Conservation (phyloP, 306 rosid genomes). For the Glycyrrhiza uralensis region DNA sequence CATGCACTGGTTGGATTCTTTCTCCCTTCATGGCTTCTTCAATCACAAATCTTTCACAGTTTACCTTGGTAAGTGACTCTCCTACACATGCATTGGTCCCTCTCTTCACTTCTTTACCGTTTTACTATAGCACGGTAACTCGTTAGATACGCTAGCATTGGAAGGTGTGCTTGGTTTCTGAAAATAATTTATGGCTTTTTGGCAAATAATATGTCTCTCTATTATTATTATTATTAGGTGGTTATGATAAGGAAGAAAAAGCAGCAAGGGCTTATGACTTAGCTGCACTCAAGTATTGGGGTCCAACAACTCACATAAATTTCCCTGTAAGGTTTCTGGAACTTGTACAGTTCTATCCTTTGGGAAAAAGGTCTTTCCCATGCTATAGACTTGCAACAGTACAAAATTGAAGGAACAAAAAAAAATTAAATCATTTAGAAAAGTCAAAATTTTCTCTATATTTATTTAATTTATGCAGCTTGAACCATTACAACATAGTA, state of each 20-base stretch:
- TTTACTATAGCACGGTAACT: slow-evolving; percentile 5
- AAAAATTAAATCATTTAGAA: background rate
- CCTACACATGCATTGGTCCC: slow-evolving; percentile 20
- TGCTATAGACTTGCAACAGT: background rate
- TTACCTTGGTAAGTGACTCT: slow-evolving; percentile 81
- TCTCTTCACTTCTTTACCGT: slow-evolving; percentile 27
- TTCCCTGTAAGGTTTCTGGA: slow-evolving; percentile 71
- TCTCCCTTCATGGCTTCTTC: slow-evolving; percentile 40
- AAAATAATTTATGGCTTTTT: slow-evolving; percentile 20
- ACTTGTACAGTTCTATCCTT: slow-evolving; percentile 19
- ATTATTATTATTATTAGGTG: slow-evolving; percentile 59
- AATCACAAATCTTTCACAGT: slow-evolving; percentile 60
- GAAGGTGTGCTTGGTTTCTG: slow-evolving; percentile 38
- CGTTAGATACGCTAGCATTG: slow-evolving; percentile 22
- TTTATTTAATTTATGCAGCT: slow-evolving; percentile 23
- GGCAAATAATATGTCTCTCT: slow-evolving; percentile 14
- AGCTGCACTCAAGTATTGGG: slow-evolving; percentile 99
- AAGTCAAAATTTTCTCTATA: slow-evolving; percentile 7
- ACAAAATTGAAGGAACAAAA: background rate
- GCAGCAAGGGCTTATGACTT: slow-evolving; percentile 98
- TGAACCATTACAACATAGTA: slow-evolving; percentile 14
- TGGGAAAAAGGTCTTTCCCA: slow-evolving; percentile 12
- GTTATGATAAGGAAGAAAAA: slow-evolving; percentile 97
- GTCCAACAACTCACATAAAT: slow-evolving; percentile 94
- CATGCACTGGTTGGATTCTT: slow-evolving; percentile 46